Evolutionary conservation across 2,329 filamentous ascomycete species (phyloP), one percentile per base, ranked within the genome.

Genomic region (Apiospora malaysiana): DNA sequence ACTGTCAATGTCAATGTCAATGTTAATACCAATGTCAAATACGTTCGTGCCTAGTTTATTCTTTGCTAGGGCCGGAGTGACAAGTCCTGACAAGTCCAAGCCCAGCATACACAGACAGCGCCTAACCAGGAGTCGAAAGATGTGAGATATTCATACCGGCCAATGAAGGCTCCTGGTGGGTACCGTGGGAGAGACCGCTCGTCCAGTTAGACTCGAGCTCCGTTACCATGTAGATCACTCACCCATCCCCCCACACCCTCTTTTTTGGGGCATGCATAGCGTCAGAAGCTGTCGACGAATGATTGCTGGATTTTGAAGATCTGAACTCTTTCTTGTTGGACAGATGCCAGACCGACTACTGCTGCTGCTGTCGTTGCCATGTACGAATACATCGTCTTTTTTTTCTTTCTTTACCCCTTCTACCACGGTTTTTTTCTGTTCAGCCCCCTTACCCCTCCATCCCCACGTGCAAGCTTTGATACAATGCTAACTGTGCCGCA

Each of bases 91-190:
- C 51, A 21, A 59, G 51, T 32, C 51, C 51, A 59, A 59, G 27
- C 51, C 51, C 51, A 63, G 56, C 56, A 63, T 18, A 63, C 56
- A 63, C 56, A n/a, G 18, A 63, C 56, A 63, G 56, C 56, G 56
- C 56, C 56, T 63, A 63, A 63, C 5, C 56, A 37, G 56, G 27
- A 63, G 32, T 40, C 56, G 32, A 63, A 63, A 40, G 56, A 23
- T n/a, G 9, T 63, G 40, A 40, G 56, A 23, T n/a, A 18, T 63
- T 18, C 32, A 21, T 9, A 12, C 18, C 8, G 27, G 56, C 56
- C 56, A 63, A 63, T 40, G 32, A 40, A 63, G 56, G 14, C 27
- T 37, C 27, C 9, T 37, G 51, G 16, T 37, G 27, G 27, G 51
- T 56, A 56, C 37, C 16, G 27, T 59, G 51, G 51, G 25, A 59